Percentiles rank a stretch among this genome's conserved stretches.
These are phyloP conservation scores for Leccinum insigne DNA, from an alignment of 1,284 basidiomycete genomes.

Conservation along the genomic window DNA sequence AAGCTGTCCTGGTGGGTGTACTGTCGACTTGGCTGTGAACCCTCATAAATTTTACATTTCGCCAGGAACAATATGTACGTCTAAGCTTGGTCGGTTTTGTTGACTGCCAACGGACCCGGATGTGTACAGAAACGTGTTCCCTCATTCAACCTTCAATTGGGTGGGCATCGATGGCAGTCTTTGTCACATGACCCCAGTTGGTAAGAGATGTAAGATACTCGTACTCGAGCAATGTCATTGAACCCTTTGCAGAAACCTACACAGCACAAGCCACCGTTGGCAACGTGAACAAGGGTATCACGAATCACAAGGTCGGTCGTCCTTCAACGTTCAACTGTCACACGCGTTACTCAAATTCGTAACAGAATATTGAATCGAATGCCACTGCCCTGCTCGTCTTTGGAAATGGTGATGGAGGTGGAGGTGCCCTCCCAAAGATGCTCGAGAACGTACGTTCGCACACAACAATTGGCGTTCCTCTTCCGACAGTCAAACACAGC, in stretches of 20 bases:
- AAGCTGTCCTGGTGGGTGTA: conserved; percentile 76
- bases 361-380: conserved; percentile 84
- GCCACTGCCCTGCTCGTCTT: conserved; percentile 83
- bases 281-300: conserved; percentile 82
- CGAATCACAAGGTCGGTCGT: conserved; percentile 77
- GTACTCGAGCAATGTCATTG: too few relatives aligned
- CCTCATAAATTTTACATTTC: too few relatives aligned
- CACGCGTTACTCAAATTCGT: neutral
- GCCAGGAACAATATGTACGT: too few relatives aligned
- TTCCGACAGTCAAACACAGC: conserved; percentile 40
- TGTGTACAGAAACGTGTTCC: too few relatives aligned
- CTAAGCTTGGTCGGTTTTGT: too few relatives aligned
- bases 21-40: neutral
- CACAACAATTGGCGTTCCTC: neutral
- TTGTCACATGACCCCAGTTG: too few relatives aligned
- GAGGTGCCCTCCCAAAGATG: conserved; percentile 82
- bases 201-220: too few relatives aligned
- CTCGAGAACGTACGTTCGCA: conserved; percentile 70
- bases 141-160: too few relatives aligned
- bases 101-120: too few relatives aligned
- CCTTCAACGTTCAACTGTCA: neutral
- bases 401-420: conserved; percentile 94
- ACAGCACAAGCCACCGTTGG: conserved; percentile 64
- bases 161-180: too few relatives aligned
- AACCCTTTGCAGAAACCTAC: conserved; percentile 55